phyloP scores from a whole-genome alignment of 345 rosid genomes.

The Moricandia arvensis region DNA sequence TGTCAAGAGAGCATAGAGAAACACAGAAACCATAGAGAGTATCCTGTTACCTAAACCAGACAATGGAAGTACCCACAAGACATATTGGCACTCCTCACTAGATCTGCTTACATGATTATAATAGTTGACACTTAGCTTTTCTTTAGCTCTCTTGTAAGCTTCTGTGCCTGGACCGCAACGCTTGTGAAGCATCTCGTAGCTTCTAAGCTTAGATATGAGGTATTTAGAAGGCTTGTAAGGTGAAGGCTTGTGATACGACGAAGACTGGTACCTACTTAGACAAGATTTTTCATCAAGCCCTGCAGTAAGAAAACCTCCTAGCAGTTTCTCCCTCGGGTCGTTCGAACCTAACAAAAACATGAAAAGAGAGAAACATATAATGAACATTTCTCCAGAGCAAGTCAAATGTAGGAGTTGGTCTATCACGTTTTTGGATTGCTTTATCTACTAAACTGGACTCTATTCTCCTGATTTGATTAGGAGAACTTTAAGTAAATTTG shows the following conservation, averaged over 20 bases:
- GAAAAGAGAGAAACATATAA: background rate
- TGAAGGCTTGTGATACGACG: constrained; percentile 32
- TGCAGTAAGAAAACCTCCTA: constrained; percentile 51
- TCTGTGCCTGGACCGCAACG: constrained; percentile 58
- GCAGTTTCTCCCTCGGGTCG: constrained; percentile 36
- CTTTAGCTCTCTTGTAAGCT: constrained; percentile 46
- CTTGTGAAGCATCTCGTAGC: constrained; percentile 59
- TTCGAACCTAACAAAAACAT: constrained; percentile 26
- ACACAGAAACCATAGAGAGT: constrained; percentile 52
- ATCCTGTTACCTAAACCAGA: constrained; percentile 67
- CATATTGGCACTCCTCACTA: constrained; percentile 47
- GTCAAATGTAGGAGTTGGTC: no score
- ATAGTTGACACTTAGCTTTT: constrained; percentile 23
- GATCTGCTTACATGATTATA: background rate
- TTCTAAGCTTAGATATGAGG: constrained; percentile 50
- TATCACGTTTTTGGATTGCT: no score
- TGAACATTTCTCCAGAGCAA: background rate
- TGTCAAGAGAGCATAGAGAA: constrained; percentile 65
- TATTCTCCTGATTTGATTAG: no score
- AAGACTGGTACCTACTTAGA: constrained; percentile 42
- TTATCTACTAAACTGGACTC: no score
- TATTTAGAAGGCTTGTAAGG: constrained; percentile 45
- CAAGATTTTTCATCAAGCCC: constrained; percentile 51
- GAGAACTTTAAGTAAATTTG: no score
- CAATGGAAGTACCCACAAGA: constrained; percentile 44